phyloP scores from a whole-genome alignment of 225 moss, liverwort and hornwort genomes.

The Pseudoscleropodium purum region DNA sequence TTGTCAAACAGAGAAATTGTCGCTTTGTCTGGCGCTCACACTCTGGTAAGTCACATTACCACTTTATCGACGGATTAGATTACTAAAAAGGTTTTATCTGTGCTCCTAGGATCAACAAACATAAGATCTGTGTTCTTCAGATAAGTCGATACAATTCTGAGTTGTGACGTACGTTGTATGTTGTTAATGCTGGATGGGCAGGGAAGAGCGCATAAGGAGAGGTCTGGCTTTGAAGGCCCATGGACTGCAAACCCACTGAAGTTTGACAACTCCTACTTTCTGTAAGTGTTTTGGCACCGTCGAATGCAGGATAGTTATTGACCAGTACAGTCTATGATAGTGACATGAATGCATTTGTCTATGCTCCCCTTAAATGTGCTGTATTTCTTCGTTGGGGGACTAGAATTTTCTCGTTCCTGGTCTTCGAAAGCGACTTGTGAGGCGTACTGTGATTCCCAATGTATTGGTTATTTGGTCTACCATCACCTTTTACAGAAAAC shows the following conservation, averaged over 20 bases:
- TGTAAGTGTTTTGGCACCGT: conserved; percentile 18
- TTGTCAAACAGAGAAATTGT: conserved; percentile 82
- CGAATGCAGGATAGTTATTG: neutral
- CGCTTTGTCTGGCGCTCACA: conserved; percentile 86
- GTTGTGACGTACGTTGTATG: neutral
- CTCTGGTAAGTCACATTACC: conserved; percentile 41
- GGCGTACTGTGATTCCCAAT: neutral
- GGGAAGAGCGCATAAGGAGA: conserved; percentile 79
- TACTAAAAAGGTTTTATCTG: neutral
- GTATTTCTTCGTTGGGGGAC: neutral
- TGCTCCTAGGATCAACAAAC: neutral
- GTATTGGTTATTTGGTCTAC: neutral
- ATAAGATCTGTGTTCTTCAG: neutral
- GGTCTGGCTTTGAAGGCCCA: conserved; percentile 94
- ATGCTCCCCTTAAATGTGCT: neutral
- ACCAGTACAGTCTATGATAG: neutral
- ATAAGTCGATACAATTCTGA: neutral
- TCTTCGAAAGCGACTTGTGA: neutral
- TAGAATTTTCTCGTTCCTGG: neutral
- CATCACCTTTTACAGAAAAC: neutral
- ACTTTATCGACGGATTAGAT: neutral
- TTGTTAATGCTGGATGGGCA: conserved; percentile 3
- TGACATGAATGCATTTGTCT: neutral
- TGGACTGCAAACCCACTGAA: conserved; percentile 86
- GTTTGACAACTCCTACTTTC: conserved; percentile 89